These are phyloP conservation scores for Aspergillus fumigatiaffinis DNA, from an alignment of 2,329 filamentous ascomycete species.

Conservation along the genomic window DNA sequence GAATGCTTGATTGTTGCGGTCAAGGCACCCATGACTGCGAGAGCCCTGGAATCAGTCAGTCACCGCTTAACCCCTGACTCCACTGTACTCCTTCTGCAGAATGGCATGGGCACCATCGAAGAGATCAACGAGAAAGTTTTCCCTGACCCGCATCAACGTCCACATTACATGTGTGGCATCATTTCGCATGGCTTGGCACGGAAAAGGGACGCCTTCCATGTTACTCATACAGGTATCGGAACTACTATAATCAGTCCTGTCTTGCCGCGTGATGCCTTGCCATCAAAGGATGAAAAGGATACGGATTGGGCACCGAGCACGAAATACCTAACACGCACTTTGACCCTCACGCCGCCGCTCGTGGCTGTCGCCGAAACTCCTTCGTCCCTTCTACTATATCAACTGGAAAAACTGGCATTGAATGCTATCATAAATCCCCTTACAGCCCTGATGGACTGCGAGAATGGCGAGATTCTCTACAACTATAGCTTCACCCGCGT, in stretches of 20 bases:
- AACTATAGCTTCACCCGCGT: conserved; percentile 63
- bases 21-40: conserved; percentile 67
- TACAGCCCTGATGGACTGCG: conserved; percentile 71
- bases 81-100: conserved; percentile 72
- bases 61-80: conserved; percentile 64
- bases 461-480: conserved; percentile 66
- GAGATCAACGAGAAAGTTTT: conserved; percentile 70
- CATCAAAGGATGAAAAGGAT: conserved; percentile 20
- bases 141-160: conserved; percentile 59
- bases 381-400: conserved; percentile 63
- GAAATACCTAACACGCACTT: conserved; percentile 61
- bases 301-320: conserved; percentile 37
- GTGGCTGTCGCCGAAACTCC: conserved; percentile 57
- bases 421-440: conserved; percentile 76
- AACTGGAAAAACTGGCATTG: conserved; percentile 75
- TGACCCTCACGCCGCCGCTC: conserved; percentile 61
- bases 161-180: conserved; percentile 72
- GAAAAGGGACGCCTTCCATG: conserved; percentile 45
- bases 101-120: conserved; percentile 81
- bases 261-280: conserved; percentile 23
- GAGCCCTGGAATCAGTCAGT: conserved; percentile 62
- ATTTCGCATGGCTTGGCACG: conserved; percentile 56
- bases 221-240: conserved; percentile 57
- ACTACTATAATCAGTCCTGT: conserved; percentile 55
- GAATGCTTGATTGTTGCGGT: conserved; percentile 72